Evolutionary conservation across 305 asterid genomes (phyloP).

Genomic region (Rubia balearica): DNA sequence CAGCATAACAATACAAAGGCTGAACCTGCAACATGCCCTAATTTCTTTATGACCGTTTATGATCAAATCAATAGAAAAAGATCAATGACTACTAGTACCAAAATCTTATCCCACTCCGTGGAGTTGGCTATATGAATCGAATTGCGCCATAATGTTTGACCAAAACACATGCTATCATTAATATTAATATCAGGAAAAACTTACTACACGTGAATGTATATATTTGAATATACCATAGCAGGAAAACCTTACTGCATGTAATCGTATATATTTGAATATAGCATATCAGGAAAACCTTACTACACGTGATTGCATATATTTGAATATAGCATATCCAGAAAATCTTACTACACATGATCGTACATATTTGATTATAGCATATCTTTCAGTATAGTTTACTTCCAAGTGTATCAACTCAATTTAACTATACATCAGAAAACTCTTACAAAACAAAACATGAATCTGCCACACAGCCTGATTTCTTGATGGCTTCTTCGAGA

Average conservation of each 20-base stretch:
- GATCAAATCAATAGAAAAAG: not conserved
- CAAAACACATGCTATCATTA: not conserved
- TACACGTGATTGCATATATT: too few relatives aligned
- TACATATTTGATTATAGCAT: not conserved
- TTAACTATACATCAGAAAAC: not conserved
- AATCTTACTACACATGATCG: not conserved
- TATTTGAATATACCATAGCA: not conserved
- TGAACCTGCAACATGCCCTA: not conserved
- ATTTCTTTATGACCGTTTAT: not conserved
- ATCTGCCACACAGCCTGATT: too few relatives aligned
- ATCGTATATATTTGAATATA: too few relatives aligned
- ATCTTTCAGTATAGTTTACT: not conserved
- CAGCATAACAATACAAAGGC: constrained; percentile 57
- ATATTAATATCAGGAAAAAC: not conserved
- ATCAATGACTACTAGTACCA: not conserved
- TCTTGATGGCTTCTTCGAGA: not conserved
- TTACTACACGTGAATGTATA: not conserved
- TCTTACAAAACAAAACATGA: not conserved
- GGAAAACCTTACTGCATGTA: too few relatives aligned
- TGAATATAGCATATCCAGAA: not conserved
- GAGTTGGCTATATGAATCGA: not conserved
- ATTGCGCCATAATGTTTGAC: not conserved
- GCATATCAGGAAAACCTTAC: not conserved
- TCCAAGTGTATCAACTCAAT: not conserved
- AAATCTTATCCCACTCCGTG: too few relatives aligned